Conservation (phyloP, 768 basidiomycete genomes). For the Termitomyces eurrhizus region DNA sequence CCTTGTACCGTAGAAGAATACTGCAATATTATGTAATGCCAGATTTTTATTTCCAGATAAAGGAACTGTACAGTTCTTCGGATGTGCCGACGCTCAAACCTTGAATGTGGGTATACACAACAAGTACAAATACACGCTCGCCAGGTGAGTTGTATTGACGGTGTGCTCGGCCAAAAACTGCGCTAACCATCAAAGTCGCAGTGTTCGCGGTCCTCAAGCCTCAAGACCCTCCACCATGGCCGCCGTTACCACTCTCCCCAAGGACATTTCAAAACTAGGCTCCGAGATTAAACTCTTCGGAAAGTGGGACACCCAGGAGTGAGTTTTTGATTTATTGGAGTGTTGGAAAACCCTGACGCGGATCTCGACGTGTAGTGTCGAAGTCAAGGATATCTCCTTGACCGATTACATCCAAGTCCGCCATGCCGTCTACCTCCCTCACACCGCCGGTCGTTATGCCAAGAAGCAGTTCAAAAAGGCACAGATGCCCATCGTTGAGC, state of each 20-base stretch:
- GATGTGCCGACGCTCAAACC: conserved; percentile 38
- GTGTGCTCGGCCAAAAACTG: conserved; percentile 29
- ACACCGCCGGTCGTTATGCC: conserved; percentile 98
- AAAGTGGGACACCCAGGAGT: conserved; percentile 99
- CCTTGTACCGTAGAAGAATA: not conserved
- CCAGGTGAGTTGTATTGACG: conserved; percentile 28
- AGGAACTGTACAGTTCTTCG: conserved; percentile 44
- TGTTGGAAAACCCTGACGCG: not conserved
- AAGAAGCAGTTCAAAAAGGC: conserved; percentile 99
- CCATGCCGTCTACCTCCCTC: conserved; percentile 95
- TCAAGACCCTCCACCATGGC: conserved; percentile 52
- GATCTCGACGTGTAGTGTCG: conserved; percentile 55
- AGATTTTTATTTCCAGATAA: conserved; percentile 8
- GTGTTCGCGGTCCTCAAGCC: conserved; percentile 29
- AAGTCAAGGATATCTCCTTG: conserved; percentile 98
- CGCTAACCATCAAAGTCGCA: conserved; percentile 16
- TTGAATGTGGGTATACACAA: conserved; percentile 36
- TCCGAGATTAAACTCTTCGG: conserved; percentile 95
- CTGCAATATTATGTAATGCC: not conserved
- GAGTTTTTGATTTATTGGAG: conserved; percentile 27
- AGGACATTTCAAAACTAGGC: conserved; percentile 75
- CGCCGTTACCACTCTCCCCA: conserved; percentile 68
- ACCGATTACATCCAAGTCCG: conserved; percentile 99
- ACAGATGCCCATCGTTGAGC: conserved; percentile 99
- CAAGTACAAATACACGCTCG: conserved; percentile 44